Conservation (phyloP, 768 basidiomycete species). For the Daedaleopsis sinensis region DNA sequence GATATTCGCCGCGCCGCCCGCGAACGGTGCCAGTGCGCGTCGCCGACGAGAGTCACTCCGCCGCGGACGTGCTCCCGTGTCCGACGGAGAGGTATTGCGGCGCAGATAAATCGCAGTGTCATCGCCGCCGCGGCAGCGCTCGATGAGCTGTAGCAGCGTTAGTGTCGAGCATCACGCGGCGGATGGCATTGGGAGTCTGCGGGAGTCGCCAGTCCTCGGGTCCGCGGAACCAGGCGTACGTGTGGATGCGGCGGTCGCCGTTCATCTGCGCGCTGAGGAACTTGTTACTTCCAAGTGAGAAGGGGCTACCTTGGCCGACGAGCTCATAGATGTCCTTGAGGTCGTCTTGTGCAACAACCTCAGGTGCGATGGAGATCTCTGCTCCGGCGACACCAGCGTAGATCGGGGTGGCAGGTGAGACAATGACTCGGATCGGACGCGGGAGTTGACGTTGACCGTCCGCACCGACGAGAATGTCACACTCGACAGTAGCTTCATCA, state of each 20-base stretch:
- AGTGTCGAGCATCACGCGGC: conserved; percentile 1
- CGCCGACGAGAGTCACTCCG: conserved; percentile 20
- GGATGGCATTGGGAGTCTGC: conserved; percentile 9
- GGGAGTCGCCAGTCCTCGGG: conserved; percentile 12
- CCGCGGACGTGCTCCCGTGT: conserved; percentile 16
- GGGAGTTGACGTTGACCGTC: conserved; percentile 47
- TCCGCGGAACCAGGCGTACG: conserved; percentile 15
- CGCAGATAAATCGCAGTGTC: conserved; percentile 12
- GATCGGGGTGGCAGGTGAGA: conserved; percentile 33
- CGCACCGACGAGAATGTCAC: conserved; percentile 37
- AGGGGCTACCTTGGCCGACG: conserved; percentile 35
- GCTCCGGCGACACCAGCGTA: conserved; percentile 36
- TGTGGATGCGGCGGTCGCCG: conserved; percentile 24
- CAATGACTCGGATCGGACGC: conserved; percentile 37
- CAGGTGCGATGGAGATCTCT: conserved; percentile 26
- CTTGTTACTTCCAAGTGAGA: conserved; percentile 28
- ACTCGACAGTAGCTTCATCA: background rate
- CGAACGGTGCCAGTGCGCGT: conserved; percentile 43
- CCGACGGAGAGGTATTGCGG: conserved; percentile 14
- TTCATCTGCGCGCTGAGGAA: conserved; percentile 38
- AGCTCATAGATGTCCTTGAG: conserved; percentile 1
- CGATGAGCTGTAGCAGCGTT: conserved; percentile 12
- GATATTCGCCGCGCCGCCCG: conserved; percentile 40
- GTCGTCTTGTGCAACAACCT: conserved; percentile 2
- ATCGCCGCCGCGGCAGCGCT: conserved; percentile 5